Base-by-base conservation (phyloP, 2,329 filamentous ascomycete genomes). In the Fusarium sp. region DNA sequence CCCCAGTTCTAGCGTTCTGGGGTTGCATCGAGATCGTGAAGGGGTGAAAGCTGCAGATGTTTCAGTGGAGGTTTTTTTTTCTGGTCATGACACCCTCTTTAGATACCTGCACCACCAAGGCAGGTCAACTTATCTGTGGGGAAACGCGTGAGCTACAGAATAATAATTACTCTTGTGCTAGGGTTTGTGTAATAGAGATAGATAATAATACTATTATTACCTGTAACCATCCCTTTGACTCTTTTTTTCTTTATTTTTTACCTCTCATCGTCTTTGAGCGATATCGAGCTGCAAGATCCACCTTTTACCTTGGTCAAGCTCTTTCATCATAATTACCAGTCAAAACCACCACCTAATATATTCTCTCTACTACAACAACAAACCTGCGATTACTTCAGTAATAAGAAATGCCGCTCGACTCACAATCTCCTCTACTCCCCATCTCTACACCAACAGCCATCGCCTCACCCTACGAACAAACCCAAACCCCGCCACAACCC, bases 91-190 rank as follows among this genome's bases (percentile, higher is more conserved):
- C 57, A 63, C 57, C 67, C 62, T 70, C 34, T 38, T 38, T n/a
- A 38, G 34, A 38, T 38, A 38, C 16, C 34, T 38, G 34, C 34
- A 38, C 34, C 32, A 38, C 34, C 30, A 32, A 32, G 30, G 30
- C 30, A 32, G 30, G 30, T 32, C 49, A 43, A 51, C 29, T 11
- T 57, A 62, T 73, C 72, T 59, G 73, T 75, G 72, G 73, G 70
- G 73, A 75, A 75, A 73, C 68, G 73, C 73, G 72, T 75, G 73
- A 74, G 73, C 59, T 72, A 38, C 9, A 22, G 29, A 24, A 38
- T 22, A 22, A 22, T 24, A 46, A 25, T 27, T 29, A 61, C 59
- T 61, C 55, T 51, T 38, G 62, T 65, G 60, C 62, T 65, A 64
- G 59, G 46, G 47, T 42, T 46, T 46, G 27, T 51, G 55, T 42